These are phyloP conservation scores for Capsella rubella DNA, from an alignment of 441 rosid species.

Conservation along the genomic window DNA sequence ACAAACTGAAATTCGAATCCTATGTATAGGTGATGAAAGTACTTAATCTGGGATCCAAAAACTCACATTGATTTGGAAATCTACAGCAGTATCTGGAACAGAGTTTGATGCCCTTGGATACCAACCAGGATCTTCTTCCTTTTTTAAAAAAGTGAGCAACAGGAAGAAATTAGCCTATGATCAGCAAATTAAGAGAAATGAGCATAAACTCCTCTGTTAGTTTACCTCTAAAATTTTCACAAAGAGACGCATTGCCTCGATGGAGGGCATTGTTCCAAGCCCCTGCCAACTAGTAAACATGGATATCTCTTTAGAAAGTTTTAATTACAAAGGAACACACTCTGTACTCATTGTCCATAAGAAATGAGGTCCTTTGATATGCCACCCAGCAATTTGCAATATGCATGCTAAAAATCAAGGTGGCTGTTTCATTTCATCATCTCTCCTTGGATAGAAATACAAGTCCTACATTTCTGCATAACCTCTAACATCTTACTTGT, in stretches of 20 bases:
- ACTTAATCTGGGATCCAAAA: neutral
- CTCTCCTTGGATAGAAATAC: neutral
- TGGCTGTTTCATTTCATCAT: neutral
- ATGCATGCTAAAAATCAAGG: neutral
- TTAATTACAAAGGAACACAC: neutral
- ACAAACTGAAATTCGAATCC: conserved; percentile 4
- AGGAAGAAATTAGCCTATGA: conserved; percentile 29
- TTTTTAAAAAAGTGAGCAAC: conserved; percentile 25
- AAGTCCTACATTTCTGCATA: neutral
- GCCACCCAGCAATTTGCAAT: no score
- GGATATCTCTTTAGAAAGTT: conserved; percentile 15
- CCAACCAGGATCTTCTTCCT: conserved; percentile 99
- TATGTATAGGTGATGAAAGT: neutral
- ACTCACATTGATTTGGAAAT: conserved; percentile 81
- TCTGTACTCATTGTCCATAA: conserved; percentile 12
- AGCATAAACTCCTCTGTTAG: conserved; percentile 20
- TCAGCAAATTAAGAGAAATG: conserved; percentile 17
- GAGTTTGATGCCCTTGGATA: conserved; percentile 81
- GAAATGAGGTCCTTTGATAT: conserved; percentile 18
- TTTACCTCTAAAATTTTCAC: conserved; percentile 96
- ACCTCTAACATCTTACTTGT: conserved; percentile 1
- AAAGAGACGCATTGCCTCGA: conserved; percentile 99
- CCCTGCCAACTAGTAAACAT: conserved; percentile 83
- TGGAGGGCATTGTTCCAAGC: conserved; percentile 86
- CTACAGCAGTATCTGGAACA: conserved; percentile 65